A percentile compares a stretch with the other conserved stretches of the same genome.
Evolutionary conservation across 2,329 filamentous ascomycete species (phyloP).

Genomic region (Sarocladium strictum): DNA sequence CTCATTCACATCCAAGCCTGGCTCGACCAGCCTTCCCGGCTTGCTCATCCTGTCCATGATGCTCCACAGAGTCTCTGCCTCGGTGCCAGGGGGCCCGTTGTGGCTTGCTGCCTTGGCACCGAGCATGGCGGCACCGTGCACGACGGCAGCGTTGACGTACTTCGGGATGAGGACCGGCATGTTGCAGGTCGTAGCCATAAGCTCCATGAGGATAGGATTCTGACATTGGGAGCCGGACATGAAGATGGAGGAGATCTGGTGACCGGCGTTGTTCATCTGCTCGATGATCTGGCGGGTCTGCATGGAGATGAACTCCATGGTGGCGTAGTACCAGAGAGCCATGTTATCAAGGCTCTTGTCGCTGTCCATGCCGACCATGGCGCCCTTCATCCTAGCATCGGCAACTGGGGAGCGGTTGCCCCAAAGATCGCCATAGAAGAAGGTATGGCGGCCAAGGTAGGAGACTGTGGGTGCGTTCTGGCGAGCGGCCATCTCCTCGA

Average conservation of each 20-base stretch:
- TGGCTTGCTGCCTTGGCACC: conserved; percentile 94
- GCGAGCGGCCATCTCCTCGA: conserved; percentile 68
- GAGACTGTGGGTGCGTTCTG: conserved; percentile 68
- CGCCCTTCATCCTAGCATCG: conserved; percentile 87
- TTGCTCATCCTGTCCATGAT: conserved; percentile 99
- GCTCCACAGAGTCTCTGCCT: conserved; percentile 83
- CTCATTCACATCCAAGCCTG: conserved; percentile 75
- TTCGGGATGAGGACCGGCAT: conserved; percentile 92
- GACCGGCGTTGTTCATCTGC: conserved; percentile 85
- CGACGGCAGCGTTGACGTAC: conserved; percentile 92
- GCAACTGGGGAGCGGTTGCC: conserved; percentile 93
- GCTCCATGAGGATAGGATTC: conserved; percentile 84
- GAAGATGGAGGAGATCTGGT: conserved; percentile 87
- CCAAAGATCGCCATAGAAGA: conserved; percentile 98
- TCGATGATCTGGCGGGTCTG: conserved; percentile 95
- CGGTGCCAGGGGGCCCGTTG: conserved; percentile 55
- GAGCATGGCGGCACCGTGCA: conserved; percentile 97
- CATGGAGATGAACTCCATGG: conserved; percentile 96
- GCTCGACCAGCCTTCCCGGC: conserved; percentile 76
- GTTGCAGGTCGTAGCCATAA: conserved; percentile 83
- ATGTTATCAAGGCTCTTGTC: conserved; percentile 85
- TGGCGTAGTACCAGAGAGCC: conserved; percentile 87
- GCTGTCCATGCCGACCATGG: conserved; percentile 77
- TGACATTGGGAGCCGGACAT: conserved; percentile 99
- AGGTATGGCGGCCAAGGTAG: conserved; percentile 87